phyloP scores from a whole-genome alignment of 192 early-diverging fungal genomes.

The Rhizophagus prolifer region DNA sequence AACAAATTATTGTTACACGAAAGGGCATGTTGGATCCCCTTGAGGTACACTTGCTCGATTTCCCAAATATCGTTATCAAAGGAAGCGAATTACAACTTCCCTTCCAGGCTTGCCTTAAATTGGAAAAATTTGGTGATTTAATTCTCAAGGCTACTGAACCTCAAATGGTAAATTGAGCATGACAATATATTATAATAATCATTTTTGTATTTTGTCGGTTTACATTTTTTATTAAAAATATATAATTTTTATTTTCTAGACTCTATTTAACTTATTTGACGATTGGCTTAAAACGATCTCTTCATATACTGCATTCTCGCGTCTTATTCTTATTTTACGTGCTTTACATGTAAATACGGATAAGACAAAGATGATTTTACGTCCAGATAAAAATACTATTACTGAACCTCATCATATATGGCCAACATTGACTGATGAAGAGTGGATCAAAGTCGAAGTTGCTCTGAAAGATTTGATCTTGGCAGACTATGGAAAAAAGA shows the following conservation, averaged over 20 bases:
- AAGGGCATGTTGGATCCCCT: constrained; percentile 99
- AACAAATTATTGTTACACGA: constrained; percentile 98
- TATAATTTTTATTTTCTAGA: constrained; percentile 29
- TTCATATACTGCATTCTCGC: constrained; percentile 97
- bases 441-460: constrained; percentile 96
- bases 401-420: constrained; percentile 98
- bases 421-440: constrained; percentile 94
- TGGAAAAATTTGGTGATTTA: constrained; percentile 98
- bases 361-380: constrained; percentile 93
- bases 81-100: constrained; percentile 96
- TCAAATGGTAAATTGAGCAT: constrained; percentile 70
- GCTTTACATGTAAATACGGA: constrained; percentile 98
- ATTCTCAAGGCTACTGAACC: constrained; percentile 98
- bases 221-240: constrained; percentile 4
- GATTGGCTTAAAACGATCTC: constrained; percentile 96
- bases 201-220: background rate
- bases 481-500: constrained; percentile 99
- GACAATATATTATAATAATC: no score
- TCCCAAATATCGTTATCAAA: constrained; percentile 99
- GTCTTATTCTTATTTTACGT: constrained; percentile 92
- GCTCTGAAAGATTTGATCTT: constrained; percentile 96
- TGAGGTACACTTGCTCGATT: constrained; percentile 93
- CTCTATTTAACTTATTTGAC: constrained; percentile 86
- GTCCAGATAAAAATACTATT: constrained; percentile 90
- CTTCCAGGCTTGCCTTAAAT: constrained; percentile 96